phyloP scores from a whole-genome alignment of 345 rosid genomes.

The Populus davidiana region DNA sequence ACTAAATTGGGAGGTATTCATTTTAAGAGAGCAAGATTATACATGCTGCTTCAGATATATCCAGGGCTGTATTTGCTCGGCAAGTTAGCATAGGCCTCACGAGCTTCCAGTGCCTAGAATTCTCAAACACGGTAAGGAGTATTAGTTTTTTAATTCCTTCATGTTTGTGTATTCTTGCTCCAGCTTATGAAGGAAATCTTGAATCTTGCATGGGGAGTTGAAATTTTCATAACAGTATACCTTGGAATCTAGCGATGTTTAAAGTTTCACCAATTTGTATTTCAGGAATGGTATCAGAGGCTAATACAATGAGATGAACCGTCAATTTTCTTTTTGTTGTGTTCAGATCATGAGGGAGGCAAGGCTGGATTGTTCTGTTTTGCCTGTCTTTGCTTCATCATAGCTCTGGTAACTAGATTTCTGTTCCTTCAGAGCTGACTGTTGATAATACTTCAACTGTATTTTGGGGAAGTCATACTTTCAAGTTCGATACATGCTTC shows the following conservation, averaged over 20 bases:
- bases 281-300: not conserved
- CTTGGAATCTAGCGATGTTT: not conserved
- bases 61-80: not conserved
- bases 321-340: no score
- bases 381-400: no score
- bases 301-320: not conserved
- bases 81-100: not conserved
- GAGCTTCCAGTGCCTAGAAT: not conserved
- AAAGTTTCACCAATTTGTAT: not conserved
- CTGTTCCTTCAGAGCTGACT: no score
- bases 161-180: not conserved
- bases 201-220: not conserved
- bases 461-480: no score
- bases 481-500: not conserved
- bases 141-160: not conserved
- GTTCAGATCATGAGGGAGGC: no score
- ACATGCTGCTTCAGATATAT: not conserved
- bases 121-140: not conserved
- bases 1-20: not conserved
- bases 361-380: no score
- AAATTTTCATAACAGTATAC: not conserved
- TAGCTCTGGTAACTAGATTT: no score
- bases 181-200: not conserved
- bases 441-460: no score
- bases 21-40: not conserved